phyloP scores from a whole-genome alignment of 2,329 filamentous ascomycete species.

The Akanthomyces dipterigenus region DNA sequence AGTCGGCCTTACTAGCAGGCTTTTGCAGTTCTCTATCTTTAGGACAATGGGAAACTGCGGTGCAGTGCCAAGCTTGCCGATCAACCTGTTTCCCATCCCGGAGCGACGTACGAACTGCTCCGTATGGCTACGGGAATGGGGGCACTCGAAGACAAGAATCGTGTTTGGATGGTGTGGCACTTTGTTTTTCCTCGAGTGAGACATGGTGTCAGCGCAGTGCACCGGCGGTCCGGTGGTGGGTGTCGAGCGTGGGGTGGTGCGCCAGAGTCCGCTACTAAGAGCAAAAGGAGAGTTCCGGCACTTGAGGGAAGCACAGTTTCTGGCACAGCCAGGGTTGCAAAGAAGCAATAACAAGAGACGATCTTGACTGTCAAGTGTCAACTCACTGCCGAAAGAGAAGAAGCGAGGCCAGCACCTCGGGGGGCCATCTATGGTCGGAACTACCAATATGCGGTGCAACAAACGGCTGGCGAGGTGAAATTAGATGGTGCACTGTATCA shows the following conservation, averaged over 20 bases:
- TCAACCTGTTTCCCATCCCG: no score
- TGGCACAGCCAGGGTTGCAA: background rate
- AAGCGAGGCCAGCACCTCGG: background rate
- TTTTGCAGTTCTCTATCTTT: background rate
- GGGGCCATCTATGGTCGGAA: background rate
- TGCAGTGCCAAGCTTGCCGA: no score
- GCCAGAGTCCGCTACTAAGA: background rate
- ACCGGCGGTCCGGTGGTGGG: background rate
- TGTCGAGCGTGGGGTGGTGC: background rate
- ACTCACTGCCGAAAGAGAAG: background rate
- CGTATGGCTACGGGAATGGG: no score
- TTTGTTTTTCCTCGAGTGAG: slow-evolving; percentile 1
- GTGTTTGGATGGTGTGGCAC: background rate
- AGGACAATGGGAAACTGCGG: no score
- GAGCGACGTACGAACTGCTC: background rate
- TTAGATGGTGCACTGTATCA: background rate
- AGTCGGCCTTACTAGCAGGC: background rate
- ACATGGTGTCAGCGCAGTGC: slow-evolving; percentile 4
- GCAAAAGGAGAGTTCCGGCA: background rate
- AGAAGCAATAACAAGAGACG: background rate
- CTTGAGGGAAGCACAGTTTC: background rate
- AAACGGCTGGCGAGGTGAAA: background rate
- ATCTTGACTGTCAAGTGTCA: background rate
- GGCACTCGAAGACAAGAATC: background rate
- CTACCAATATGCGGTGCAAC: background rate